Conservation (phyloP, 2,329 filamentous ascomycete species). For the Aspergillus intermedius region DNA sequence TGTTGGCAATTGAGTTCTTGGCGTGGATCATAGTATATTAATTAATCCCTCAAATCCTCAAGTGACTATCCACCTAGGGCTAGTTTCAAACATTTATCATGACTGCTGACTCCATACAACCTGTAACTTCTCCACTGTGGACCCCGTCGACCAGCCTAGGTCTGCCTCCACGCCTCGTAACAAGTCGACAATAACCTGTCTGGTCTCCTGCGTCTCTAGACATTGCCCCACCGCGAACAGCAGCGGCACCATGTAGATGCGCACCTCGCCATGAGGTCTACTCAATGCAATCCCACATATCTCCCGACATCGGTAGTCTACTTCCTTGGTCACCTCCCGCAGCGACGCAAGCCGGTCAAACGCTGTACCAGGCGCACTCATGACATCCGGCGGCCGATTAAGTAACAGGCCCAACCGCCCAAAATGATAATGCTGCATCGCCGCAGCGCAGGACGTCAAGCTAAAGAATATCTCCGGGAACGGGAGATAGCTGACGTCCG, state of each 20-base stretch:
- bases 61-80: neutral
- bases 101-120: constrained; percentile 20
- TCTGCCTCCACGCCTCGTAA: constrained; percentile 55
- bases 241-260: constrained; percentile 54
- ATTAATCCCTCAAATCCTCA: no score
- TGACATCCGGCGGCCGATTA: constrained; percentile 53
- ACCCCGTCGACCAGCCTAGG: constrained; percentile 54
- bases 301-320: constrained; percentile 51
- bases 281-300: constrained; percentile 54
- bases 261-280: constrained; percentile 49
- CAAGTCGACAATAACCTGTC: constrained; percentile 48
- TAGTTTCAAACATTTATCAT: no score
- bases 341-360: constrained; percentile 52
- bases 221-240: constrained; percentile 57
- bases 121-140: constrained; percentile 46
- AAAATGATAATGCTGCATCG: constrained; percentile 61
- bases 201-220: constrained; percentile 46
- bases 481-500: constrained; percentile 28
- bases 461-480: constrained; percentile 56
- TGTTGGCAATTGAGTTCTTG: no score
- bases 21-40: no score
- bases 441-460: constrained; percentile 55
- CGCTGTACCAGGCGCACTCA: constrained; percentile 46
- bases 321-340: constrained; percentile 50
- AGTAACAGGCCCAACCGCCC: constrained; percentile 55